Evolutionary conservation across 352 stramenopile genomes (phyloP), one percentile per base, ranked within the genome.

Genomic region (Phytophthora aleatoria): DNA sequence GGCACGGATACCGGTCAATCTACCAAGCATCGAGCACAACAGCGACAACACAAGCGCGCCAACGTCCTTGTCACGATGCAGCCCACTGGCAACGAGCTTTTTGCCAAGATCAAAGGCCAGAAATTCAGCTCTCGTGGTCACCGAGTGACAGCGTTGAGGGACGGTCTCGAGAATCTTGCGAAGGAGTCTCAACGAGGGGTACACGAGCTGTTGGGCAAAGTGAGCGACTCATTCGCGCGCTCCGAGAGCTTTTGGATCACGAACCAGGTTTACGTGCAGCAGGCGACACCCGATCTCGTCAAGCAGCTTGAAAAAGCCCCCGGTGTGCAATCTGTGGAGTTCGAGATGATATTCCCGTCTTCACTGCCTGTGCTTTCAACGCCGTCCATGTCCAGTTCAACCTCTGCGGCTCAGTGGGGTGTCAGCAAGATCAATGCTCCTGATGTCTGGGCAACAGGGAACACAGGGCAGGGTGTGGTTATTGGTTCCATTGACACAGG

Each of bases 401-500:
- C 69, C 4, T 69, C 68, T 3, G 61, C 57, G 1, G 55, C 73
- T 9, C 63, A 91, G 49, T 88, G 76, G 78, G 78, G 81, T 39
- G 62, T 85, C 1, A 72, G 35, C 15, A 82, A 77, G 41, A 83
- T 90, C 27, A 80, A 84, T 35, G 76, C 81, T 1, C 74, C 76
- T 0, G 54, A 64, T 1, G 73, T 84, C 2, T 90, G 81, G 81
- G 60, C 60, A 20, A 76, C 61, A 20, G 77, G 77, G 1, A 83
- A 87, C 45, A 85, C 61, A 7, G 83, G 83, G 4, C 61, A 79
- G 28, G 76, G 72, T 20, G 69, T 90, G 6, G 70, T 85, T 8
- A 69, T 92, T 9, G 83, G 81, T 10, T 74, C 74, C 16, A 92
- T 90, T 39, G 83, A 92, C 50, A 85, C 77, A 0, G 81, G 83